Conservation (phyloP, 192 early-diverging fungal genomes). For the Rhizoclosmatium globosum region DNA sequence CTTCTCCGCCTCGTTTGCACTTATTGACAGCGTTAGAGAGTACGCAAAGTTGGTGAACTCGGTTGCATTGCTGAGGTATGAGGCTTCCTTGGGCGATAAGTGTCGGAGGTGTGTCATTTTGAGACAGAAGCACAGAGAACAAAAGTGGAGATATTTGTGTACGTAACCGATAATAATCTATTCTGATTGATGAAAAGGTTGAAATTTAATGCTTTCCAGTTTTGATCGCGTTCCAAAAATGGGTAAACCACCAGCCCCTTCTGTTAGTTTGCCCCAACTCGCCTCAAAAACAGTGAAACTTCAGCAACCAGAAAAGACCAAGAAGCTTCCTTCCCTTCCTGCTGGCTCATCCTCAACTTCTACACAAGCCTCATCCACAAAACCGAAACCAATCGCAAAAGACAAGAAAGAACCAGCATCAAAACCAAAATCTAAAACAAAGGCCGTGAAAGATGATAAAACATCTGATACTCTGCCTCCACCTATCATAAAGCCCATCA, state of each 20-base stretch:
- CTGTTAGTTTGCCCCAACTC: no score
- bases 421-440: background rate
- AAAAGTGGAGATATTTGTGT: no score
- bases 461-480: background rate
- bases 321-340: no score
- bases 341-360: no score
- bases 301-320: no score
- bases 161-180: no score
- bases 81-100: constrained; percentile 13
- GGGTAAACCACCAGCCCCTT: no score
- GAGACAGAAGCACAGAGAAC: no score
- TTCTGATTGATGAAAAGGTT: no score
- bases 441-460: background rate
- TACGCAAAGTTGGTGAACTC: constrained; percentile 36
- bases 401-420: background rate
- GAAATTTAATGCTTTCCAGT: no score
- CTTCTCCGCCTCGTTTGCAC: background rate
- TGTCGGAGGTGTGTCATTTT: background rate
- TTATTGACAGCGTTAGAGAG: background rate
- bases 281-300: no score
- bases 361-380: background rate
- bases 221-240: no score
- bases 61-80: constrained; percentile 1
- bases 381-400: background rate
- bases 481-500: background rate